Base-by-base conservation (phyloP, 2,329 filamentous ascomycete species). In the Talaromyces sp. region DNA sequence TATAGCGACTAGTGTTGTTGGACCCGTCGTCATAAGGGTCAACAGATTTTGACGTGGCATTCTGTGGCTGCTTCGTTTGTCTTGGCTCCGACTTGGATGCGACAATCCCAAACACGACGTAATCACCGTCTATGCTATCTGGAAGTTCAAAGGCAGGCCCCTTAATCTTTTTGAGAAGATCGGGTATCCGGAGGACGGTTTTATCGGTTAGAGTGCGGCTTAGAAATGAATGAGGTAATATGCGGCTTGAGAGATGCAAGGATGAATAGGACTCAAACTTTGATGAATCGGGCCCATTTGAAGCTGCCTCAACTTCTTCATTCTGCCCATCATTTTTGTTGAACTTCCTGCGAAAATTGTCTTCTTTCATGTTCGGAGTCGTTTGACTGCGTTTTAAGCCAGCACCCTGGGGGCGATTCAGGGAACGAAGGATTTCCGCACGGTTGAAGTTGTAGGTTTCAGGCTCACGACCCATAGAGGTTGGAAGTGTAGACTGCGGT, bases 221-320 rank as follows among this genome's bases (percentile, higher is more conserved):
- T 19, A 99, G 79, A 16, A 89, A 86, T 19, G 84, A 83, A 70
- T 97, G 92, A 2, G 91, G 89, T 41, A 97, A 82, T 33, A 91
- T 87, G 29, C 94, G 86, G 57, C 86, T 91, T 4, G 88, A 89
- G 13, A 99, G 81, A 68, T 97, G 91, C 33, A 92, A 79, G 27
- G 86, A 85, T 5, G 94, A 97, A 70, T 92, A 96, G 2, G 90
- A 83, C 64, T 99, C 94, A 64, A 94, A 95, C 41, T 84, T 82
- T 1, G 87, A 82, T 1, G 81, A 71, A 54, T 85, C 82, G 1
- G 78, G 74, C 27, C 60, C 46, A 51, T 63, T 71, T 27, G 55
- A 54, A n/a, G 54, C 5, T 13, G 24, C 35, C 11, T 51, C 52
- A 22, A 58, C 58, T 49, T 59, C 57, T 17, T 62, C 52, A 9